Evolutionary conservation across 2,329 filamentous ascomycete species (phyloP).

Genomic region (Alternaria dauci): DNA sequence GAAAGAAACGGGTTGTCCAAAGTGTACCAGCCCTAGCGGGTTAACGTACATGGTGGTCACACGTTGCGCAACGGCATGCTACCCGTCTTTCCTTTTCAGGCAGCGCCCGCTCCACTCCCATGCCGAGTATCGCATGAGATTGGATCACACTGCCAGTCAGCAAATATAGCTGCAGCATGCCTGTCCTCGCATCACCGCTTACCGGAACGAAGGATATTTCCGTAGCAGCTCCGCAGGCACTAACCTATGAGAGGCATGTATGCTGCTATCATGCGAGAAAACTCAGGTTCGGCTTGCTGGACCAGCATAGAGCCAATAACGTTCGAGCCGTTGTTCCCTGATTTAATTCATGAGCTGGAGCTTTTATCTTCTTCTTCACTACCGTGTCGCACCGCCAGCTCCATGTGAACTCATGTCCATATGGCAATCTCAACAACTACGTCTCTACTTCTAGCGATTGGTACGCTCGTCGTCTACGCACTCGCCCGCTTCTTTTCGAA

Average conservation of each 20-base stretch:
- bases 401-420: neutral
- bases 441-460: neutral
- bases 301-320: neutral
- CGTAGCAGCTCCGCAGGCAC: neutral
- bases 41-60: neutral
- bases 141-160: too few species aligned
- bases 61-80: neutral
- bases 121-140: neutral
- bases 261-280: too few species aligned
- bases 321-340: too few species aligned
- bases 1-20: too few species aligned
- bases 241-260: neutral
- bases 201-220: neutral
- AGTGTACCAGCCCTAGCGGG: too few species aligned
- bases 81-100: neutral
- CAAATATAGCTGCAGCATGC: neutral
- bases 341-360: too few species aligned
- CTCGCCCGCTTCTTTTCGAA: neutral
- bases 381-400: neutral
- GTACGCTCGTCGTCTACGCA: neutral
- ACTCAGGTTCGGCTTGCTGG: too few species aligned
- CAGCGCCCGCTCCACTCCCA: neutral
- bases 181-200: neutral
- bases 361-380: too few species aligned
- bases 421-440: neutral